Evolutionary conservation across 2,329 filamentous ascomycete species (phyloP).

Genomic region (Capronia epimyces): DNA sequence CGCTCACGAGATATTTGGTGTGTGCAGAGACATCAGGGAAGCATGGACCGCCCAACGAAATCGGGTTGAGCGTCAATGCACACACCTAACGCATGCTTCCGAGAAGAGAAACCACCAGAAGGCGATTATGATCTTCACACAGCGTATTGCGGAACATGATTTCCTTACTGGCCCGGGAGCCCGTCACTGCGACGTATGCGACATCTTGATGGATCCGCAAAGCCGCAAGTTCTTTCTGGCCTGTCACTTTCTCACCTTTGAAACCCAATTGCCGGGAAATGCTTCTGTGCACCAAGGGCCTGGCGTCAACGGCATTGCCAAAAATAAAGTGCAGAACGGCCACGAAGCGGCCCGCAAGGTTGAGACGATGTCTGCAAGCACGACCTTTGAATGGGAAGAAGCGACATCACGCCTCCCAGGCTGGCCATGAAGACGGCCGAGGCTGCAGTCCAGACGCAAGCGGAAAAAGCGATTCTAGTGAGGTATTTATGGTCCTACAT

Average conservation of each 20-base stretch:
- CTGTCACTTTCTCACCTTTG: not conserved
- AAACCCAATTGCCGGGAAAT: not conserved
- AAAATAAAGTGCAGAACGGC: not conserved
- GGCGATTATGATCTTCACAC: not conserved
- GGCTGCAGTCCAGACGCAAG: too few relatives aligned
- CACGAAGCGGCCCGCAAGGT: not conserved
- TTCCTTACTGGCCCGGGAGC: not conserved
- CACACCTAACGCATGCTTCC: not conserved
- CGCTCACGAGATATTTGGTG: not conserved
- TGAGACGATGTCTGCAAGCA: not conserved
- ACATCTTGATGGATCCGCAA: not conserved
- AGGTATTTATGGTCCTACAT: too few relatives aligned
- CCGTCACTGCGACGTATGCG: not conserved
- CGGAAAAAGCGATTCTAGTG: too few relatives aligned
- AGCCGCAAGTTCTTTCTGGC: not conserved
- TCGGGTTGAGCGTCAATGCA: not conserved
- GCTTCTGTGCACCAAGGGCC: not conserved
- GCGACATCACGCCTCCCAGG: not conserved
- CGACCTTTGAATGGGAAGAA: not conserved
- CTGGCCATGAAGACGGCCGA: not conserved
- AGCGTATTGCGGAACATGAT: not conserved
- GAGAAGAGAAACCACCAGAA: not conserved
- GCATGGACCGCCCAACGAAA: not conserved
- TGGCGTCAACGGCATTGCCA: not conserved
- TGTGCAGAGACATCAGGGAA: not conserved